Base-by-base conservation (phyloP, 495 filamentous ascomycete species). In the Penicillium canariense region DNA sequence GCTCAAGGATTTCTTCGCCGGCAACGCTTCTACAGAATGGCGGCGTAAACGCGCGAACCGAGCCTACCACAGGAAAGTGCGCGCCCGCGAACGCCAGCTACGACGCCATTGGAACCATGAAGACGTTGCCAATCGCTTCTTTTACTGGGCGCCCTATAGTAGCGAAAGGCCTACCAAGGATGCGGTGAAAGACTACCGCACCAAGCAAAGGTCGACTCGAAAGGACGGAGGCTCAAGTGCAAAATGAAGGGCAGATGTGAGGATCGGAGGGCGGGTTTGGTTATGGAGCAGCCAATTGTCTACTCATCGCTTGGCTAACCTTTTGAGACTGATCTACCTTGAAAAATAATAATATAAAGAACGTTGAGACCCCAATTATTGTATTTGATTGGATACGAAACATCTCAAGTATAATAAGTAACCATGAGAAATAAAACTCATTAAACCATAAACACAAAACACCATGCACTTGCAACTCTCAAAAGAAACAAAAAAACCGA, bases 391-490 rank as follows among this genome's bases (percentile, higher is more conserved):
- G 20, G 38, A 42, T 14, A 42, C n/a, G 3, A 18, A 25, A 25
- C 38, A 42, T 40, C 38, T 40, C 38, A 23, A 23, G n/a, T 18
- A 26, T 22, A 22, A 23, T 20, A 52, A 52, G 12, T 10, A 31
- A 39, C n/a, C 26, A 43, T n/a, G n/a, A n/a, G n/a, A 30, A 15
- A 50, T 26, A 31, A 27, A 18, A 7, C 8, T 6, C 15, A 22
- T 5, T 17, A 27, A 45, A 40, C 9, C 42, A 54, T 34, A 18
- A 23, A 53, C 10, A 48, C 25, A 50, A 51, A 64, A 59, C 34
- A 58, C 43, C 54, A 58, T 50, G 43, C 50, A 59, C 49, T 31
- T 43, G 36, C 38, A 55, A 51, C 54, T 26, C 26, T 36, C 44
- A 36, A 53, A 52, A 49, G 15, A 44, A 59, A 59, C 23, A 47